phyloP scores from a whole-genome alignment of 2,329 filamentous ascomycete species.

The Coniochaeta hoffmannii region DNA sequence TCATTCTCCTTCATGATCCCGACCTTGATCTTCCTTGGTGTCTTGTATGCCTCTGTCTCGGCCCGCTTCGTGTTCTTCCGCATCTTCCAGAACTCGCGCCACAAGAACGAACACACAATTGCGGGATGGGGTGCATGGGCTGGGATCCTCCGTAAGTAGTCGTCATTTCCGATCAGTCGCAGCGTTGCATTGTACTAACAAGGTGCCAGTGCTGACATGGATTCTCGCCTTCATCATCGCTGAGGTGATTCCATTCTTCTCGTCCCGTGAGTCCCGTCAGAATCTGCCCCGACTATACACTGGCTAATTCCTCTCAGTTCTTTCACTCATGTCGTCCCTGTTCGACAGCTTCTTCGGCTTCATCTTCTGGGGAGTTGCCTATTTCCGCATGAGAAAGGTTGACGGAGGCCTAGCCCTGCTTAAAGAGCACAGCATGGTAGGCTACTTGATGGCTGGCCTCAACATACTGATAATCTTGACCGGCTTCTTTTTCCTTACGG shows the following conservation, averaged over 20 bases:
- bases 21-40: conserved; percentile 85
- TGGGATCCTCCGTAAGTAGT: conserved; percentile 53
- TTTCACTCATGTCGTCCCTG: conserved; percentile 75
- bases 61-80: conserved; percentile 90
- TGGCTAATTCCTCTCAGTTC: conserved; percentile 28
- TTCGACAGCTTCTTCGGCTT: conserved; percentile 94
- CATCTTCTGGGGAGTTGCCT: conserved; percentile 87
- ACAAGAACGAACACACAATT: conserved; percentile 74
- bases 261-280: conserved; percentile 45
- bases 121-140: conserved; percentile 76
- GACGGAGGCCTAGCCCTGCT: conserved; percentile 50
- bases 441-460: conserved; percentile 48
- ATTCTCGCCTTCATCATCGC: conserved; percentile 87
- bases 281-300: conserved; percentile 21
- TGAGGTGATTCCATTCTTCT: conserved; percentile 90
- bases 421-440: conserved; percentile 42
- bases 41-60: conserved; percentile 84
- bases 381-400: conserved; percentile 65
- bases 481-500: conserved; percentile 74
- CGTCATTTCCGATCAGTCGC: conserved; percentile 4
- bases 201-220: conserved; percentile 55
- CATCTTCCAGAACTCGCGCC: conserved; percentile 69
- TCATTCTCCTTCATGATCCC: conserved; percentile 94
- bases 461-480: conserved; percentile 68
- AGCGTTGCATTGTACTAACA: conserved; percentile 9